Evolutionary conservation across 1,284 basidiomycete genomes (phyloP).

Genomic region (Moesziomyces parantarcticus): DNA sequence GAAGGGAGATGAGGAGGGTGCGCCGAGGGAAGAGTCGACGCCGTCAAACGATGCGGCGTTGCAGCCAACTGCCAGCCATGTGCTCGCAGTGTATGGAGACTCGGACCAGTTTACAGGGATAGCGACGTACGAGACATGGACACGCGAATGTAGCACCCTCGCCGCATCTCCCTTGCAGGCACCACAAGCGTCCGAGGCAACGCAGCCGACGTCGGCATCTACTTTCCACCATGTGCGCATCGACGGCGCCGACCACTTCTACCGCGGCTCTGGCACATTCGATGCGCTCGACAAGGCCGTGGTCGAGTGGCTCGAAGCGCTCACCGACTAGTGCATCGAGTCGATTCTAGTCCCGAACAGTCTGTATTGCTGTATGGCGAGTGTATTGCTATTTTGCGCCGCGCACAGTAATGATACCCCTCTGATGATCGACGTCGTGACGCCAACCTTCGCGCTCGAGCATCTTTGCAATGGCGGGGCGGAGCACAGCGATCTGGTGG

Average conservation of each 20-base stretch:
- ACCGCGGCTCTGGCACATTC: constrained; percentile 17
- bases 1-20: constrained; percentile 10
- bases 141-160: constrained; percentile 8
- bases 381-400: constrained; percentile 31
- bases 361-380: neutral
- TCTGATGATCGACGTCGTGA: constrained; percentile 45
- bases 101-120: constrained; percentile 45
- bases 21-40: constrained; percentile 15
- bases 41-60: constrained; percentile 21
- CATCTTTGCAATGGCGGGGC: constrained; percentile 65
- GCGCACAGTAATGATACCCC: constrained; percentile 44
- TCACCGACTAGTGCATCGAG: constrained; percentile 11
- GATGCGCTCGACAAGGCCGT: constrained; percentile 28
- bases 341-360: neutral
- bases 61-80: constrained; percentile 29
- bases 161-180: constrained; percentile 10
- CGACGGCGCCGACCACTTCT: constrained; percentile 45
- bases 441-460: constrained; percentile 66
- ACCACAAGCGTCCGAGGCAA: neutral
- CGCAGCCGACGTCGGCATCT: constrained; percentile 1
- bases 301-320: constrained; percentile 25
- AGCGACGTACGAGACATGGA: constrained; percentile 34
- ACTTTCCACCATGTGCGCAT: constrained; percentile 36
- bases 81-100: constrained; percentile 40
- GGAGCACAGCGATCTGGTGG: constrained; percentile 64